Evolutionary conservation across 805 yeast genomes (phyloP), one percentile per base, ranked within the genome.

Genomic region (Metschnikowia continentalis): DNA sequence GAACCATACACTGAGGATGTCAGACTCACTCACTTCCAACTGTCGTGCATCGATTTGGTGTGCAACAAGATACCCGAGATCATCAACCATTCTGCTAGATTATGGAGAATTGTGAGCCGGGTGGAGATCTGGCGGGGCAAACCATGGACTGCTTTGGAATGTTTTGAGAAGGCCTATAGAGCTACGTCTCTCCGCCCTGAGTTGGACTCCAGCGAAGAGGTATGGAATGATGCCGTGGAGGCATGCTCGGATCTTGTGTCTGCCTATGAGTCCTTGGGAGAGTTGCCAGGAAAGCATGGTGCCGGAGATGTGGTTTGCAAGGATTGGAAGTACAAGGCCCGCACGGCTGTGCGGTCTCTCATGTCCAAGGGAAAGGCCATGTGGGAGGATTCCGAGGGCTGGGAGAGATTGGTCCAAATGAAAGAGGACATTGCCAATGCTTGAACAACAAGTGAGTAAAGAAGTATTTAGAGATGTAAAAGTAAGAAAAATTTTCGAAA

Each of bases 251-350:
- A 90, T 54, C 74, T 92, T 50, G 83, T 87, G 2, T 87, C 94
- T 38, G 92, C 96, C 1, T 92, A 90, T 65, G 90, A 85, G 62
- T 84, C 88, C 3, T 76, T 88, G 32, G 98, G 98, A n/a, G 94
- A 86, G 51, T 67, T 81, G 58, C 86, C 88, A 10, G 95, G 95
- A 6, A 84, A 81, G 60, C 79, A 84, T 61, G 86, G 86, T 22
- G 90, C 89, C 2, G 95, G 85, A 19, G 89, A 87, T 64, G 57
- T 85, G n/a, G 95, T 91, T 8, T 90, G 97, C 66, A 82, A 84
- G 62, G 96, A 90, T 63, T 91, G 97, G 97, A 86, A 82, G 62
- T 88, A 85, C 69, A 90, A 90, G 65, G 84, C 96, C 1, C 78
- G 84, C 54, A 77, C 87, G 14, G 74, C 88, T 1, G 77, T 90